Percentiles rank a stretch among this genome's conserved stretches.
phyloP scores from a whole-genome alignment of 495 filamentous ascomycete species.

The Penicillium steckii region DNA sequence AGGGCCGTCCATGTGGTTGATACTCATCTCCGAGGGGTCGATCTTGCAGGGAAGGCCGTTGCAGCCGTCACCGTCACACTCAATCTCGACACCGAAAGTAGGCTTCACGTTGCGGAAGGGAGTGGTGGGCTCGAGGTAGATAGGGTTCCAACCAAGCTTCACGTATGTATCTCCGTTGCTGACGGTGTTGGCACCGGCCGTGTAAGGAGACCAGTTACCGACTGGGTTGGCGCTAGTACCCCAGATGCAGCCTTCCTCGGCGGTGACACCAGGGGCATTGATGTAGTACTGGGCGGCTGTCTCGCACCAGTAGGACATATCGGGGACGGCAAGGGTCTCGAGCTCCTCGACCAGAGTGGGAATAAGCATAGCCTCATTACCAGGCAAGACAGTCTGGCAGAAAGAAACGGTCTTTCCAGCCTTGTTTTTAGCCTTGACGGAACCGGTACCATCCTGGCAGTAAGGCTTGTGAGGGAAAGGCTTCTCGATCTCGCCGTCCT shows the following conservation, averaged over 20 bases:
- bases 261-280: slow-evolving; percentile 67
- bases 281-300: slow-evolving; percentile 83
- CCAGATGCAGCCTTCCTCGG: slow-evolving; percentile 69
- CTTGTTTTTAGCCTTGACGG: slow-evolving; percentile 63
- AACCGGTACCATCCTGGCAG: slow-evolving; percentile 69
- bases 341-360: slow-evolving; percentile 60
- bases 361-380: slow-evolving; percentile 88
- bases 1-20: slow-evolving; percentile 58
- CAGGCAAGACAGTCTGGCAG: slow-evolving; percentile 81
- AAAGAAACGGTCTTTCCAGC: slow-evolving; percentile 62
- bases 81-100: slow-evolving; percentile 67
- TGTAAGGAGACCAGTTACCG: slow-evolving; percentile 82
- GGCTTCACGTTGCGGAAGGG: slow-evolving; percentile 59
- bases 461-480: slow-evolving; percentile 68
- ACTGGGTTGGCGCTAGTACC: slow-evolving; percentile 60
- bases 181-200: slow-evolving; percentile 73
- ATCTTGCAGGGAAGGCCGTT: slow-evolving; percentile 75
- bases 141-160: slow-evolving; percentile 81
- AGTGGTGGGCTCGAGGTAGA: slow-evolving; percentile 60
- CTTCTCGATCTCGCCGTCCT: slow-evolving; percentile 64
- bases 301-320: slow-evolving; percentile 64
- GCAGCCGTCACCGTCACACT: slow-evolving; percentile 65
- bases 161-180: slow-evolving; percentile 63
- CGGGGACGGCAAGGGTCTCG: slow-evolving; percentile 68
- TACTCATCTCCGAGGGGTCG: slow-evolving; percentile 58